phyloP scores from a whole-genome alignment of 139 green algal species.

The Prasinococcaceae sp. region DNA sequence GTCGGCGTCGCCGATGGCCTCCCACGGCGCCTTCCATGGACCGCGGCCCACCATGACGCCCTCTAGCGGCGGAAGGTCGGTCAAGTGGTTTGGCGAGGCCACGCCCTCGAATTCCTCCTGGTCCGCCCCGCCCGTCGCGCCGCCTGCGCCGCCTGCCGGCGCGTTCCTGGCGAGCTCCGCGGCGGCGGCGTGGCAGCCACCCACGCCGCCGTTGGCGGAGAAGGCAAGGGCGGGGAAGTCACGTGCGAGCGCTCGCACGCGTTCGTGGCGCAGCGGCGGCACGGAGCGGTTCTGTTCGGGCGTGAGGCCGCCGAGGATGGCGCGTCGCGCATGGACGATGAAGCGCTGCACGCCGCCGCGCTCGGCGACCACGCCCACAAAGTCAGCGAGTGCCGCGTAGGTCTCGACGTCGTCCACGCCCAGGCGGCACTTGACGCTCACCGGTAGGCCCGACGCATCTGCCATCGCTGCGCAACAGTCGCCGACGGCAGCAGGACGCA shows the following conservation, averaged over 20 bases:
- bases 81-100: not conserved
- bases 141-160: too few relatives aligned
- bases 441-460: slow-evolving; percentile 10
- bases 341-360: not conserved
- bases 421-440: slow-evolving; percentile 42
- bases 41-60: slow-evolving; percentile 21
- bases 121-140: slow-evolving; percentile 4
- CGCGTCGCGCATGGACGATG: slow-evolving; percentile 12
- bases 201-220: slow-evolving; percentile 15
- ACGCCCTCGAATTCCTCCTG: not conserved
- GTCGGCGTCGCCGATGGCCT: slow-evolving; percentile 7
- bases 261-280: slow-evolving; percentile 18
- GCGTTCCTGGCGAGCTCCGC: too few relatives aligned
- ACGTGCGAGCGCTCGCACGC: slow-evolving; percentile 11
- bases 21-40: slow-evolving; percentile 17
- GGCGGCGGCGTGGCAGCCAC: too few relatives aligned
- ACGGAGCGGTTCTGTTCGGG: slow-evolving; percentile 15
- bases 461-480: slow-evolving; percentile 17
- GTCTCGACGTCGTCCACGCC: slow-evolving; percentile 30
- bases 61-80: not conserved
- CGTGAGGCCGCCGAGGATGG: slow-evolving; percentile 10
- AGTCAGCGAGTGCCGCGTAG: slow-evolving; percentile 16
- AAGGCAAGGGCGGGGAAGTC: slow-evolving; percentile 23
- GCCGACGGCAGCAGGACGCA: slow-evolving; percentile 5
- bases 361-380: slow-evolving; percentile 1